phyloP scores from a whole-genome alignment of 2,329 filamentous ascomycete species.

The Lachnum nothofagi region DNA sequence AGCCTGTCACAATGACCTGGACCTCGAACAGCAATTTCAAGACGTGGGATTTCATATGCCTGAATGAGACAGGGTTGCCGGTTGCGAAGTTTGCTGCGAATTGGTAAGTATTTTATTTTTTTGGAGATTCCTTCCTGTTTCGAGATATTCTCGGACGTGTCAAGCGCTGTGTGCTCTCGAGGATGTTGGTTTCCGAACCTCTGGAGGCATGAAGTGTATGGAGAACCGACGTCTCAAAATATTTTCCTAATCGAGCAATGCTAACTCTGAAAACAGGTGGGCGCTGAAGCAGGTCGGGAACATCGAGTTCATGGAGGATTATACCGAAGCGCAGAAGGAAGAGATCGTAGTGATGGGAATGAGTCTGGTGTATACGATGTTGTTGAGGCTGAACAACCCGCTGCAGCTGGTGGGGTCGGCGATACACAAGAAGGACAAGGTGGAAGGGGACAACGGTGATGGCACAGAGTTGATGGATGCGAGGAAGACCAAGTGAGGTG shows the following conservation, averaged over 20 bases:
- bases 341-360: slow-evolving; percentile 18
- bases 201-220: too few species aligned
- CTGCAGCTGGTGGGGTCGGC: slow-evolving; percentile 10
- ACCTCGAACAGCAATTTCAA: slow-evolving; percentile 7
- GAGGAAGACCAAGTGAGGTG: too few species aligned
- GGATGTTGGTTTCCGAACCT: too few species aligned
- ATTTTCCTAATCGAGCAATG: too few species aligned
- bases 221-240: too few species aligned
- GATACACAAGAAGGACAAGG: background rate
- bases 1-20: slow-evolving; percentile 13
- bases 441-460: too few species aligned
- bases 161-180: too few species aligned
- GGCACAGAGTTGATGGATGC: too few species aligned
- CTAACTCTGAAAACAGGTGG: too few species aligned
- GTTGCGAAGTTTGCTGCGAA: slow-evolving; percentile 14
- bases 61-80: slow-evolving; percentile 11
- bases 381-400: slow-evolving; percentile 10
- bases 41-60: slow-evolving; percentile 19
- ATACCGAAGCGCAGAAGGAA: slow-evolving; percentile 9
- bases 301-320: slow-evolving; percentile 16
- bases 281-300: slow-evolving; percentile 10
- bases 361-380: slow-evolving; percentile 18
- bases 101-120: too few species aligned
- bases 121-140: too few species aligned
- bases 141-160: too few species aligned